Percentiles rank a stretch among this genome's conserved stretches.
Evolutionary conservation across 139 green algal species (phyloP).

Genomic region (Chlamydomonas sp.): DNA sequence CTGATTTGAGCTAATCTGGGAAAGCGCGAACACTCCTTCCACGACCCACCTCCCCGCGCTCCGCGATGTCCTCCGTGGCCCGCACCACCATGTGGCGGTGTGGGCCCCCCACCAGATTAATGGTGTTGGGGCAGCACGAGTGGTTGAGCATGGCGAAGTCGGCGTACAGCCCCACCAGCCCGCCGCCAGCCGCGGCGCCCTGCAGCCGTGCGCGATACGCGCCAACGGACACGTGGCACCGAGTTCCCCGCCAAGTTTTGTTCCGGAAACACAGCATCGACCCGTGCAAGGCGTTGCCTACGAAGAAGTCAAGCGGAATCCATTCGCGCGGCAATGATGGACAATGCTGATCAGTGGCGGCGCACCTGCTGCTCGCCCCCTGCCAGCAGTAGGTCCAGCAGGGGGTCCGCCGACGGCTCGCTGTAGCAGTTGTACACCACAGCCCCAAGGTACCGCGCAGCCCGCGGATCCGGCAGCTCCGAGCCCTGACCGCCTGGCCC

Average conservation of each 20-base stretch:
- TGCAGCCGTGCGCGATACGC: no score
- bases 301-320: neutral
- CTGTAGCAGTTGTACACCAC: constrained; percentile 3
- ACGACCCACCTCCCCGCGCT: neutral
- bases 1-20: no score
- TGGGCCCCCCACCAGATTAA: neutral
- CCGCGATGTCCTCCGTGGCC: neutral
- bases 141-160: constrained; percentile 52
- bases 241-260: no score
- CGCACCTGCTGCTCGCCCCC: neutral
- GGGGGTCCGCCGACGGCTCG: neutral
- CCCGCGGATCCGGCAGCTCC: neutral
- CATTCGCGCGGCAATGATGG: neutral
- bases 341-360: neutral
- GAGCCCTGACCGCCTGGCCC: neutral
- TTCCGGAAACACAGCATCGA: no score
- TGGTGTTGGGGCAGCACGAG: constrained; percentile 56
- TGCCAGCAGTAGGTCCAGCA: neutral
- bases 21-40: no score
- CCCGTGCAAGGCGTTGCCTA: neutral
- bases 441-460: neutral
- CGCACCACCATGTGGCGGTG: neutral
- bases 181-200: neutral
- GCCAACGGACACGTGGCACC: no score
- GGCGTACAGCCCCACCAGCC: constrained; percentile 59